These are phyloP conservation scores for Coemansia sp. DNA, from an alignment of 371 early-diverging fungal genomes.

Conservation along the genomic window DNA sequence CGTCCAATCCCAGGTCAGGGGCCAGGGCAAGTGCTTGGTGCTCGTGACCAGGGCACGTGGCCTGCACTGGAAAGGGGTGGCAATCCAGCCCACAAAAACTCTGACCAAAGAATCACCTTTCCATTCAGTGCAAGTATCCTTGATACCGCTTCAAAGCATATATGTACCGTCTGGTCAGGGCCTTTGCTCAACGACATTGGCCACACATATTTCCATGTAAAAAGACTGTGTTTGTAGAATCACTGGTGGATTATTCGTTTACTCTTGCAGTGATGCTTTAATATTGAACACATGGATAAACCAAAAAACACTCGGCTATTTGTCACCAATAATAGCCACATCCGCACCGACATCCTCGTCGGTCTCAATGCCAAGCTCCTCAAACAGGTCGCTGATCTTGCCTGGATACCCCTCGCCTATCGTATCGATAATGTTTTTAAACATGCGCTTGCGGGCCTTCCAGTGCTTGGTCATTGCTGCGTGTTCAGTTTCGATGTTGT, in stretches of 20 bases:
- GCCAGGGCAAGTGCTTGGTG: neutral
- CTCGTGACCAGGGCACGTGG: conserved; percentile 1
- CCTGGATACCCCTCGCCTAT: conserved; percentile 55
- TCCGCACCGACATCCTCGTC: conserved; percentile 53
- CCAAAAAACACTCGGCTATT: neutral
- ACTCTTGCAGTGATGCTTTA: too few species aligned
- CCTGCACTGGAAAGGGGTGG: neutral
- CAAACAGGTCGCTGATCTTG: conserved; percentile 55
- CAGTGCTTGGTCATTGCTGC: conserved; percentile 52
- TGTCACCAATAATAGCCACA: conserved; percentile 17
- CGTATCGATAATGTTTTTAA: conserved; percentile 51
- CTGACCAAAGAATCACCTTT: neutral
- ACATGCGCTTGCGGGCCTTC: conserved; percentile 55
- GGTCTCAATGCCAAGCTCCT: conserved; percentile 56
- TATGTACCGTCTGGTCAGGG: too few species aligned
- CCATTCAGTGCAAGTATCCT: too few species aligned
- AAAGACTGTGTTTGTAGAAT: too few species aligned
- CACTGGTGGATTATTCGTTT: too few species aligned
- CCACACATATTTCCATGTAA: too few species aligned
- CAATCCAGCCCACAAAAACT: neutral
- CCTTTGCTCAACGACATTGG: too few species aligned
- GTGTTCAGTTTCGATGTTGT: conserved; percentile 35
- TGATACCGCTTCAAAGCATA: too few species aligned
- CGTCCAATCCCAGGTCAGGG: neutral
- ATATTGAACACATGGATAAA: too few species aligned